phyloP scores from a whole-genome alignment of 1,284 basidiomycete genomes.

The Microbotryomycetes sp. region DNA sequence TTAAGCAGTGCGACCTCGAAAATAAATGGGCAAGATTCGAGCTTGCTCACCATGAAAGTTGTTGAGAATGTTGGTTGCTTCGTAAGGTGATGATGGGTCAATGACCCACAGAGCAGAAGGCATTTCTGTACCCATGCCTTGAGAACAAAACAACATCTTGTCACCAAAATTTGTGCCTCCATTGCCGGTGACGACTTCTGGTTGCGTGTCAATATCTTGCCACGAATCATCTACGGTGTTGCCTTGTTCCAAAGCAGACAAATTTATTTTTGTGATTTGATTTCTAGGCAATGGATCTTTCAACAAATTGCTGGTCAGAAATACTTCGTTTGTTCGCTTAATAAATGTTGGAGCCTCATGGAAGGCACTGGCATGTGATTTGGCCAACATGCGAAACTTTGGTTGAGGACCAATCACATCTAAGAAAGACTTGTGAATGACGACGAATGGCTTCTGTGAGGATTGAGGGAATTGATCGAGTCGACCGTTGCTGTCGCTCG shows the following conservation, averaged over 20 bases:
- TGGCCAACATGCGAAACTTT: not conserved
- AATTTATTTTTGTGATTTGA: conserved; percentile 17
- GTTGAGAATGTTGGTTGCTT: conserved; percentile 14
- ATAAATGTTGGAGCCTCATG: conserved; percentile 39
- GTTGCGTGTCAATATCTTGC: not conserved
- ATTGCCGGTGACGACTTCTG: conserved; percentile 26
- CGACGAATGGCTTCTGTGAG: conserved; percentile 28
- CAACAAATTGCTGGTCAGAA: conserved; percentile 35
- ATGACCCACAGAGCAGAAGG: conserved; percentile 33
- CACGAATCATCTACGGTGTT: not conserved
- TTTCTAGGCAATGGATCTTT: not conserved
- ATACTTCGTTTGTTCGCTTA: conserved; percentile 27
- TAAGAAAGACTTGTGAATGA: conserved; percentile 24
- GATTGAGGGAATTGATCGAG: conserved; percentile 2
- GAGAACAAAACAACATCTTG: conserved; percentile 36
- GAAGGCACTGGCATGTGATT: conserved; percentile 15
- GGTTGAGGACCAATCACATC: conserved; percentile 11
- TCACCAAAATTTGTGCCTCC: conserved; percentile 33
- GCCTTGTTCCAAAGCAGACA: conserved; percentile 2
- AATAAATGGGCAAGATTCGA: not conserved
- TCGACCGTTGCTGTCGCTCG: not conserved
- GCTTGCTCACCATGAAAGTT: conserved; percentile 24
- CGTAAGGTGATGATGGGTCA: conserved; percentile 4
- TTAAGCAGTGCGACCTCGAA: no score
- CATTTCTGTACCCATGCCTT: conserved; percentile 22